Evolutionary conservation across 306 rosid genomes (phyloP), one percentile per base, ranked within the genome.

Genomic region (Glycine soja): DNA sequence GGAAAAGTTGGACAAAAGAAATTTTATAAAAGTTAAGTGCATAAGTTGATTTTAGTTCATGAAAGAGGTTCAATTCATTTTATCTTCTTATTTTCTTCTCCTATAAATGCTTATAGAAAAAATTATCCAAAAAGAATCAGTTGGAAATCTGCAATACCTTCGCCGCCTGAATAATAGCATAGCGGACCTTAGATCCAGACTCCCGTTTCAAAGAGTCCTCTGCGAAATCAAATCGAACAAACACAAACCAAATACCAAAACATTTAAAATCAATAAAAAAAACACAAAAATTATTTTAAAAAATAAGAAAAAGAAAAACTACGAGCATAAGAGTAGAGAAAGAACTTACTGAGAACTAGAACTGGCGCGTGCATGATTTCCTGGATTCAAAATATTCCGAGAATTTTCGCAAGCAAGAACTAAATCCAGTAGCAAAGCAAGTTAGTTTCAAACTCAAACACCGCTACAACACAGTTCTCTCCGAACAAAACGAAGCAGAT

Each of bases 121-220:
- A 10, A 9, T 59, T 8, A 16, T 16, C 62, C 13, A 18, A 58
- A 58, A 16, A 30, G 11, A 15, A 1, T n/a, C 4, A 54, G 36
- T 7, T 8, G 2, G 63, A 10, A 82, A 64, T 63, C 36, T 58
- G 63, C 36, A 32, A 56, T 3, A 92, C 98, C 98, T 94, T 94
- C 0, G 98, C 90, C 2, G 98, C 98, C 86, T 94, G 98, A 66
- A 94, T 94, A 80, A 92, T 89, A 73, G 90, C 98, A 90, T 89
- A 96, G 43, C 93, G 97, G 70, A 94, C 98, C 82, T 94, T 94
- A 43, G 82, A 77, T 87, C 98, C 98, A 63, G 97, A 90, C 91
- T 94, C 98, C 5, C 98, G 93, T 86, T 94, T 92, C 82, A 92
- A 71, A 24, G 97, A 91, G 87, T 94, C 98, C 86, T 91, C 98